Percentiles rank a stretch among this genome's conserved stretches.
Conservation (phyloP, 2,329 filamentous ascomycete species). For the Coniella lustricola region DNA sequence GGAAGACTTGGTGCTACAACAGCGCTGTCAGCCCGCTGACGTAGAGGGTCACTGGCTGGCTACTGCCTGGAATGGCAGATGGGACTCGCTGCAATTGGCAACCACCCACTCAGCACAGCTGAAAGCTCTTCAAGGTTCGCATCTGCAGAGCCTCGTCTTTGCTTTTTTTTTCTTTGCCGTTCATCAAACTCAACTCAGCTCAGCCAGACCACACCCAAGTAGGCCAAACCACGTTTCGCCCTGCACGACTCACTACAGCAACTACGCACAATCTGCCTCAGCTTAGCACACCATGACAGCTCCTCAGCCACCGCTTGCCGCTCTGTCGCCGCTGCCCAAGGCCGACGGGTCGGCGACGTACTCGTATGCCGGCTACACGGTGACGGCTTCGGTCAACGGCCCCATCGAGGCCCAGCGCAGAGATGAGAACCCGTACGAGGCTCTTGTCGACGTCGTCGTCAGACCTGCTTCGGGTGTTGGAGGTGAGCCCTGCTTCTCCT, state of each 20-base stretch:
- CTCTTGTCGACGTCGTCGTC: slow-evolving; percentile 81
- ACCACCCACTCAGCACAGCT: too few species aligned
- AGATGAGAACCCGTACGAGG: slow-evolving; percentile 89
- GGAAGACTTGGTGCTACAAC: too few species aligned
- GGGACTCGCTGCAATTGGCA: too few species aligned
- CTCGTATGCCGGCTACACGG: slow-evolving; percentile 66
- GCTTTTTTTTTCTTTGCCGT: background rate
- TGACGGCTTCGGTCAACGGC: slow-evolving; percentile 84
- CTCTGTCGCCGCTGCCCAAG: slow-evolving; percentile 55
- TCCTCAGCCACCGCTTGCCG: slow-evolving; percentile 41
- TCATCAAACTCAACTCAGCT: background rate
- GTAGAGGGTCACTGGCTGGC: too few species aligned
- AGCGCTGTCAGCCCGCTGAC: too few species aligned
- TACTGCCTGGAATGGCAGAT: too few species aligned
- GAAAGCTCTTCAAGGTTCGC: too few species aligned
- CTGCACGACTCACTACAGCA: background rate
- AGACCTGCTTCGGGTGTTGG: slow-evolving; percentile 79
- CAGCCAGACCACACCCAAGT: too few species aligned
- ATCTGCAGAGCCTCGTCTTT: slow-evolving; percentile 6
- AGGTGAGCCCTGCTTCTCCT: slow-evolving; percentile 41
- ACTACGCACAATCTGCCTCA: slow-evolving; percentile 10
- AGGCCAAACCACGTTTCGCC: background rate
- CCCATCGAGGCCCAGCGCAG: slow-evolving; percentile 83
- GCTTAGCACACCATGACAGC: slow-evolving; percentile 33
- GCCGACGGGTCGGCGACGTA: slow-evolving; percentile 77